phyloP scores from a whole-genome alignment of 2,329 filamentous ascomycete genomes.

The Madurella mycetomatis region DNA sequence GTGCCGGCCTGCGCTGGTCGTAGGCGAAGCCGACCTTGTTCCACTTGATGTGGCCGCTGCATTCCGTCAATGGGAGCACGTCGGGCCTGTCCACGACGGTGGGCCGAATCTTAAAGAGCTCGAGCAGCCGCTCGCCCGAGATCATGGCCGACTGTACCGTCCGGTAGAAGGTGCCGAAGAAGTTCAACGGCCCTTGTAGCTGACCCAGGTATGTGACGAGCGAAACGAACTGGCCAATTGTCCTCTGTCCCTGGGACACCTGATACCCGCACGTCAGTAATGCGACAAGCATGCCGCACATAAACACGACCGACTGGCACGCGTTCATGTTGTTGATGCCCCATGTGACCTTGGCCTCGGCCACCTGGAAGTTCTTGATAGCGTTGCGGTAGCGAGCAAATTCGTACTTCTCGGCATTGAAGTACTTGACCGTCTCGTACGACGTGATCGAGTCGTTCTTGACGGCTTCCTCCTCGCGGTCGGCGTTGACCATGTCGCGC shows the following conservation, averaged over 20 bases:
- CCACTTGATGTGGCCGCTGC: constrained; percentile 79
- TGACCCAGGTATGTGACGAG: constrained; percentile 76
- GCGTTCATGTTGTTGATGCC: constrained; percentile 79
- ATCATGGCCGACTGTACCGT: constrained; percentile 97
- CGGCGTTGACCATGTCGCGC: constrained; percentile 90
- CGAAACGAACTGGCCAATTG: constrained; percentile 67
- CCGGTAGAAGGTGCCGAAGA: constrained; percentile 91
- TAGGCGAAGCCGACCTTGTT: constrained; percentile 89
- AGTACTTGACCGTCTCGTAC: constrained; percentile 94
- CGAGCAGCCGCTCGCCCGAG: constrained; percentile 88
- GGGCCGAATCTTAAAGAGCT: constrained; percentile 93
- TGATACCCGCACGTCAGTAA: constrained; percentile 74
- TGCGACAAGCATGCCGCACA: constrained; percentile 66
- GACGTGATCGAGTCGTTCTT: constrained; percentile 98
- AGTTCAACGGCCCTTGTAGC: constrained; percentile 75
- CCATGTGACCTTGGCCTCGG: constrained; percentile 71
- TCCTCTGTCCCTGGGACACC: constrained; percentile 61
- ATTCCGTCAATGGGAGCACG: constrained; percentile 59
- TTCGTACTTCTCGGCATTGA: constrained; percentile 79
- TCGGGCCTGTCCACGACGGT: constrained; percentile 76
- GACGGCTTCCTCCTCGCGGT: constrained; percentile 91
- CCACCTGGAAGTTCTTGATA: constrained; percentile 65
- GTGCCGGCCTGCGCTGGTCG: constrained; percentile 76
- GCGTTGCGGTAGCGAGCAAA: constrained; percentile 68
- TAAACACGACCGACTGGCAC: constrained; percentile 74